Evolutionary conservation across 2,329 filamentous ascomycete species (phyloP).

Genomic region (Hypoxylon sp.): DNA sequence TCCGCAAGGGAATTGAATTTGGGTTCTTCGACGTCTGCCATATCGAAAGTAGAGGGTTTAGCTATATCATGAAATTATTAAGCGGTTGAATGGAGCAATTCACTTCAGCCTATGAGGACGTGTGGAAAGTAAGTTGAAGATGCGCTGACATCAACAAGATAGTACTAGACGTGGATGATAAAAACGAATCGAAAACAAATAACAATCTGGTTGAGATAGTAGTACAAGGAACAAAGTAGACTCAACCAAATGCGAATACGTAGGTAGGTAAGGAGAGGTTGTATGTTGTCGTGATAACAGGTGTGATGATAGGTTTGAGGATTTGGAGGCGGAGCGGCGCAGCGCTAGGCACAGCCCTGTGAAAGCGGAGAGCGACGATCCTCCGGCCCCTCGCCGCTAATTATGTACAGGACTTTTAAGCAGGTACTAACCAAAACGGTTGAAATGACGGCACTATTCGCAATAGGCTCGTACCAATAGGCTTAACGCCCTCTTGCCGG

Average conservation of each 20-base stretch:
- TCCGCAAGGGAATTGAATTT: constrained; percentile 72
- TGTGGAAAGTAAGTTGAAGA: constrained; percentile 6
- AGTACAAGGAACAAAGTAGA: background rate
- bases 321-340: constrained; percentile 23
- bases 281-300: constrained; percentile 10
- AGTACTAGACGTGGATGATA: background rate
- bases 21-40: constrained; percentile 73
- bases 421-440: background rate
- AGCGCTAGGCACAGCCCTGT: constrained; percentile 40
- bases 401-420: constrained; percentile 9
- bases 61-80: background rate
- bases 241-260: background rate
- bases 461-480: constrained; percentile 21
- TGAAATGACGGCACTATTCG: constrained; percentile 7
- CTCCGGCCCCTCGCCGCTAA: constrained; percentile 31
- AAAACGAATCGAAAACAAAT: constrained; percentile 10
- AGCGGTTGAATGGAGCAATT: background rate
- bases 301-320: constrained; percentile 20
- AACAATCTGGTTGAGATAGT: background rate
- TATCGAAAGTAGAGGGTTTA: constrained; percentile 49
- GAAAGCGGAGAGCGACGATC: constrained; percentile 37
- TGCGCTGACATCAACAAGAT: constrained; percentile 13
- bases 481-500: constrained; percentile 1
- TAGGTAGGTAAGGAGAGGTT: constrained; percentile 2
- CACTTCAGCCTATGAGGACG: background rate